Evolutionary conservation across 495 filamentous ascomycete genomes (phyloP), one percentile per base, ranked within the genome.

Genomic region (Tuber borchii): DNA sequence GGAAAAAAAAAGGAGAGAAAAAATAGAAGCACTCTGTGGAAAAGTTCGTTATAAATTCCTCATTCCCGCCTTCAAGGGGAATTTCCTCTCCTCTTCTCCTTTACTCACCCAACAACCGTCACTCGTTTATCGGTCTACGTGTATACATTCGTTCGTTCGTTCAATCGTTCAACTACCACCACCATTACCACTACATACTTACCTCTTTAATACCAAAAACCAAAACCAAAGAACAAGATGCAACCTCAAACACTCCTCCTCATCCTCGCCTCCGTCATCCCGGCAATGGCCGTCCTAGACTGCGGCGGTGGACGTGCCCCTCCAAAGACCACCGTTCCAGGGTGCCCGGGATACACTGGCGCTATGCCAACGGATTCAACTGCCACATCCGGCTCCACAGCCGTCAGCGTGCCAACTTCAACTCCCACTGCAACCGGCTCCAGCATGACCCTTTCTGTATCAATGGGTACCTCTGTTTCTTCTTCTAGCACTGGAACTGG

Each of bases 231-330:
- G 22, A 31, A 31, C 31, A 79, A 72, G 39, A 79, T 79, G 78
- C 78, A 79, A 26, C 78, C 78, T 51, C 74, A 74, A 77, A 69
- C 76, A 26, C 74, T 78, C 45, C 68, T 73, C 22, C 69, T 79
- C 78, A 65, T 79, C 70, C 78, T 73, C 26, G 76, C 77, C 5
- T 75, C 78, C 16, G 71, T 34, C 26, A 1, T 34, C 12, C 26
- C 72, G 22, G 72, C 77, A 39, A 61, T 79, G 22, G 76, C 78
- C 45, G 70, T 87, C 69, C 85, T 88, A 75, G 89, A 90, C 85
- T 91, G 90, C 80, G 90, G 90, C 43, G 90, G 90, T 73, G 90
- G 89, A 37, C 85, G 87, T 68, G 89, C 89, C 16, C 89, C 90
- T 0, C 86, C 87, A 1, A 91, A 88, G 83, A 88, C 87, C 31